These are phyloP conservation scores for Alternaria incomplexa DNA, from an alignment of 2,329 filamentous ascomycete species.

Conservation along the genomic window DNA sequence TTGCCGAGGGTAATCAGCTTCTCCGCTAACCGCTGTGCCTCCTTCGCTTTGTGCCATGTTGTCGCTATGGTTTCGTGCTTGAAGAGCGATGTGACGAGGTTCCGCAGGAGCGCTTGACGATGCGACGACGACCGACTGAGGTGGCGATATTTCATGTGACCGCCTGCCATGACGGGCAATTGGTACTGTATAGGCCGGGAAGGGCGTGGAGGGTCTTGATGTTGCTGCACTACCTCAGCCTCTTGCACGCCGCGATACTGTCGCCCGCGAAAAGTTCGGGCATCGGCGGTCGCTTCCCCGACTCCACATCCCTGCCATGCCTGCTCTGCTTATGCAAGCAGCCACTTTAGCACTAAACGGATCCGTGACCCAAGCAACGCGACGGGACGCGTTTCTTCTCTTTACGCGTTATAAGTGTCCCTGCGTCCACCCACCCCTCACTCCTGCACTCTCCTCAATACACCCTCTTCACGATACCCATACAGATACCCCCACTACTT, in stretches of 20 bases:
- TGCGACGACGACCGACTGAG: slow-evolving; percentile 85
- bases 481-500: slow-evolving; percentile 30
- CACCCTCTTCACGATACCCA: slow-evolving; percentile 34
- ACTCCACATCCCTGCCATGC: slow-evolving; percentile 12
- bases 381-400: slow-evolving; percentile 24
- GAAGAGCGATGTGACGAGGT: slow-evolving; percentile 94
- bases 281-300: slow-evolving; percentile 26
- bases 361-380: slow-evolving; percentile 28
- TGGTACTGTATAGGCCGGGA: slow-evolving; percentile 4
- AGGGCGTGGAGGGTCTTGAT: slow-evolving; percentile 11
- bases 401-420: slow-evolving; percentile 42
- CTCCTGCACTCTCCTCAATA: slow-evolving; percentile 29
- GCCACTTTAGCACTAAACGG: slow-evolving; percentile 28
- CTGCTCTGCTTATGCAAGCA: slow-evolving; percentile 6
- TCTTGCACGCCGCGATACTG: neutral
- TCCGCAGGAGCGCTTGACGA: slow-evolving; percentile 89
- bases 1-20: slow-evolving; percentile 94
- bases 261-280: slow-evolving; percentile 32
- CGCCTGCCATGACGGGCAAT: slow-evolving; percentile 74
- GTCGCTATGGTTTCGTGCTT: slow-evolving; percentile 92
- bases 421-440: slow-evolving; percentile 21
- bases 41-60: slow-evolving; percentile 96
- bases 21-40: slow-evolving; percentile 91
- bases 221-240: slow-evolving; percentile 6
- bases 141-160: slow-evolving; percentile 85